These are phyloP conservation scores for Sonneratia alba DNA, from an alignment of 345 rosid species.

Conservation along the genomic window DNA sequence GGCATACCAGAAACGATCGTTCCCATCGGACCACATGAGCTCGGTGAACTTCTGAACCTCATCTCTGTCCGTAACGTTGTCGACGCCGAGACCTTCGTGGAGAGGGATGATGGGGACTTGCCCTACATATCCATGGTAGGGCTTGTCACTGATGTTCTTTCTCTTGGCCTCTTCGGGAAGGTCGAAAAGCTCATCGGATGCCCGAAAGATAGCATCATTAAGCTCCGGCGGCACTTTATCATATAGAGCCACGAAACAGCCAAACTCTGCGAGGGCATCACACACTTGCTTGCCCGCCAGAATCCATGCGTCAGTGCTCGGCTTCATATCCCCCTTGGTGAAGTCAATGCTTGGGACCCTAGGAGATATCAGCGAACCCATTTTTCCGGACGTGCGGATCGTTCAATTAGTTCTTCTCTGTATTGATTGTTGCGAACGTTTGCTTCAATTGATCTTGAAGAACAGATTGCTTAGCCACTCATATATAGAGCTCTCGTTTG, in stretches of 20 bases:
- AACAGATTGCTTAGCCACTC: neutral
- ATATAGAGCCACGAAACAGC: constrained; percentile 30
- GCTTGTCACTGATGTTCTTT: constrained; percentile 21
- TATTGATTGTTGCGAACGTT: neutral
- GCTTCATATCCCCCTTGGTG: constrained; percentile 10
- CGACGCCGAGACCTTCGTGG: constrained; percentile 32
- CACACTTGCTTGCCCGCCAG: constrained; percentile 10
- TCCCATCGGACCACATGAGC: constrained; percentile 33
- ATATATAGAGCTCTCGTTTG: neutral
- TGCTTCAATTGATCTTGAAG: neutral
- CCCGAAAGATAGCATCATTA: constrained; percentile 10
- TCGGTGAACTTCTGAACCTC: constrained; percentile 9
- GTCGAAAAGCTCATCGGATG: constrained; percentile 21
- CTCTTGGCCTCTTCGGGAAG: constrained; percentile 22
- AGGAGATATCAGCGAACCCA: constrained; percentile 21
- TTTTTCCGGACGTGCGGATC: constrained; percentile 1
- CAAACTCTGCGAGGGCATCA: constrained; percentile 26
- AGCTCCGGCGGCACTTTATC: constrained; percentile 13
- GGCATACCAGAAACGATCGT: constrained; percentile 21
- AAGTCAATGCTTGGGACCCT: constrained; percentile 27
- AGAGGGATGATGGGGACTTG: constrained; percentile 22
- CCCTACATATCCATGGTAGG: constrained; percentile 33
- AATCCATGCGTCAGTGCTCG: constrained; percentile 19
- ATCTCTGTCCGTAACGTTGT: constrained; percentile 11
- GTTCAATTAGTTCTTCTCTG: neutral